Evolutionary conservation across 2,329 filamentous ascomycete genomes (phyloP), one percentile per base, ranked within the genome.

Genomic region (Alternaria dauci): DNA sequence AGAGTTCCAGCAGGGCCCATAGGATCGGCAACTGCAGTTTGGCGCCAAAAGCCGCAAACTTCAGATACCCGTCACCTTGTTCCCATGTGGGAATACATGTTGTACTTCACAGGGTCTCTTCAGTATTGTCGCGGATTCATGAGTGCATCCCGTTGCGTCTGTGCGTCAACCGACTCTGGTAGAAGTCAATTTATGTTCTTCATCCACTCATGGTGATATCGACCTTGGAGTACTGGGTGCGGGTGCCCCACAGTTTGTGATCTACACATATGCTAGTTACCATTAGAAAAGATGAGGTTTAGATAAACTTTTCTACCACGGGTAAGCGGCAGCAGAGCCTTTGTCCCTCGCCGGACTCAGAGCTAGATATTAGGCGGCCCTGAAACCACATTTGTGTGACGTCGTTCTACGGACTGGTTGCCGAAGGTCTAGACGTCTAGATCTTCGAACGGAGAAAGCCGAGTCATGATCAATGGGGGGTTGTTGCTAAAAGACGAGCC

Each of bases 41-140:
- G 52, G 55, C 57, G 44, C 55, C 44, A 55, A 51, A 42, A 46
- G 52, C 52, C 52, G 44, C 38, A 43, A 44, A 16, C 25, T 43
- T 28, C 12, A 25, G 46, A 30, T 36, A n/a, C 11, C n/a, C 12
- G 18, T 23, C n/a, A 38, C 39, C 18, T 14, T 3, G 38, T 16
- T 30, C 20, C 23, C 4, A 41, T 9, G 23, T 43, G 14, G 44
- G 23, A 26, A 18, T 41, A 28, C n/a, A 4, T 42, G 8, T 42
- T 14, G 14, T 39, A n/a, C 39, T 36, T 48, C 8, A 32, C 26
- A 36, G 20, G 12, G 44, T 48, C 18, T 34, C 4, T 48, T 48
- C 18, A 34, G 44, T 48, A 16, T 20, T 20, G 18, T 6, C 11
- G 28, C 26, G 9, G 18, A 8, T 8, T 16, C 23, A 25, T 48